Percentiles rank a stretch among this genome's conserved stretches.
Evolutionary conservation across 768 basidiomycete species (phyloP).

Genomic region (Tricholoma sp.): DNA sequence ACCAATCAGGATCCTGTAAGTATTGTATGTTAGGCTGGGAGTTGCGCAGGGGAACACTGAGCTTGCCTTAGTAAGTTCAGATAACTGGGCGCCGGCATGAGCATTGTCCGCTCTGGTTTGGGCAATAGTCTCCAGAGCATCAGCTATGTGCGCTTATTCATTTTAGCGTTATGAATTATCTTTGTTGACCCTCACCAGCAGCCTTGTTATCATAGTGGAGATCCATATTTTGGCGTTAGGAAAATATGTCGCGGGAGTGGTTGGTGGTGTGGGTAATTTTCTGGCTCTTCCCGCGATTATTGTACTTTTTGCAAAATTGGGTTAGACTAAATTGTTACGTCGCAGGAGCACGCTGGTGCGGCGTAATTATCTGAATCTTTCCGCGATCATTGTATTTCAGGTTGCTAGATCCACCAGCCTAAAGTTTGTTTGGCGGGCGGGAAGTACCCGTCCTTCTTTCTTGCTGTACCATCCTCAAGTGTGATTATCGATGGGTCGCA

Average conservation of each 20-base stretch:
- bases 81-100: no score
- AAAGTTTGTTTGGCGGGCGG: background rate
- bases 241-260: background rate
- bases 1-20: no score
- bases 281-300: background rate
- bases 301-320: background rate
- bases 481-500: background rate
- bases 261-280: background rate
- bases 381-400: background rate
- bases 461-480: background rate
- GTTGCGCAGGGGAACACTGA: no score
- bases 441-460: background rate
- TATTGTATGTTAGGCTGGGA: no score
- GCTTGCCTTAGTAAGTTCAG: no score
- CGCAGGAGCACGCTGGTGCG: background rate
- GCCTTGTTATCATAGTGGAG: background rate
- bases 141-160: no score
- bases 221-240: background rate
- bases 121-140: no score
- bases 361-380: background rate
- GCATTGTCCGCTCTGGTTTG: no score
- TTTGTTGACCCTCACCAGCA: background rate
- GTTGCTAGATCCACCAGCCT: background rate
- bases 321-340: background rate
- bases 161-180: background rate